Base-by-base conservation (phyloP, 106 monocot genomes). In the Dendrobium huoshanense region DNA sequence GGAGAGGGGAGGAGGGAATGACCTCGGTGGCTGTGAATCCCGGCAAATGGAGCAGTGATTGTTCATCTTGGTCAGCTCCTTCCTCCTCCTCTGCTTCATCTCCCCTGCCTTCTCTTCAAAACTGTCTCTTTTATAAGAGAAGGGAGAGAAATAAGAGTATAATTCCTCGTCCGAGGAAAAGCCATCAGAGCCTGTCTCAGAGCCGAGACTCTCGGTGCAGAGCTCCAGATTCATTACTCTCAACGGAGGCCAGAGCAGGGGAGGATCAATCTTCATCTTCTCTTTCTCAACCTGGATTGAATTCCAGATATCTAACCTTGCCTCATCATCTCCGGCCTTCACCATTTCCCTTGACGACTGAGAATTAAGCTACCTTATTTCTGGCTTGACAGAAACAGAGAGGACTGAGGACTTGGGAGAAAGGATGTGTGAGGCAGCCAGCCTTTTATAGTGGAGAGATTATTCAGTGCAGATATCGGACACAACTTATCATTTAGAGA, bases 131-230 rank as follows among this genome's bases (percentile, higher is more conserved):
- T 58, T 54, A n/a, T 45, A 10, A 25, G 80, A 83, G 45, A 82
- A 85, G 73, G 78, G 25, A 1, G 29, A 67, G 67, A 67, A 27
- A 24, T 9, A 76, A 73, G 48, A 72, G 54, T 40, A 37, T 10
- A 73, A 41, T 73, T 77, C 72, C 37, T 87, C 79, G 41, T 75
- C 76, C 37, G 86, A 85, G 51, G 78, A 79, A 79, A 86, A 88
- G 41, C 74, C 87, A 33, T 92, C 92, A 9, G 92, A 90, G 83
- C 96, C 96, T 1, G 94, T 90, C 83, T 97, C 96, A 7, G 94
- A 94, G 10, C 96, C 92, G 67, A 97, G 94, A 80, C 83, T 89
- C 86, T 97, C 96, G 1, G 96, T 97, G 94, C 96, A 97, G 27
- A 89, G 79, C 80, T 97, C 85, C 9, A 94, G 94, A 90, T 89